phyloP scores from a whole-genome alignment of 257 asterid genomes.

The Solanum sejunctum region DNA sequence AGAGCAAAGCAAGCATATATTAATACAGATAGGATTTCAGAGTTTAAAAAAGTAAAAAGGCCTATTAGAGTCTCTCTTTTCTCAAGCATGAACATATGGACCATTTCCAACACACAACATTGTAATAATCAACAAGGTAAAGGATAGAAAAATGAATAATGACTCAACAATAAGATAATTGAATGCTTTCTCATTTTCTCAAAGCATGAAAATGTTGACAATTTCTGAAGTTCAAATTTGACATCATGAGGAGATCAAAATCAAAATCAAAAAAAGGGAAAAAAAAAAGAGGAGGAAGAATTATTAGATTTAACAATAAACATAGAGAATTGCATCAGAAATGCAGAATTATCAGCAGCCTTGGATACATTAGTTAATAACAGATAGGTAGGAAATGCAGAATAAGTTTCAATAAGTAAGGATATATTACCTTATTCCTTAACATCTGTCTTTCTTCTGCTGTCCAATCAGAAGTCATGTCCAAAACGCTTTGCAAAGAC shows the following conservation, averaged over 20 bases:
- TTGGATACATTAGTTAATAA: neutral
- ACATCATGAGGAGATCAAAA: neutral
- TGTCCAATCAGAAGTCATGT: conserved; percentile 91
- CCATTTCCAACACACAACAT: neutral
- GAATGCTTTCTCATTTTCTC: neutral
- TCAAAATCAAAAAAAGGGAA: neutral
- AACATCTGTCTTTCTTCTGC: conserved; percentile 71
- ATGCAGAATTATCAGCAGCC: neutral
- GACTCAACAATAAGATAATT: neutral
- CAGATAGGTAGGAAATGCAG: neutral
- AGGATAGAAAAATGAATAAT: neutral
- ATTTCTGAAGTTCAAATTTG: neutral
- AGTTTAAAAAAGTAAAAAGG: neutral
- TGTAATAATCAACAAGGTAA: neutral
- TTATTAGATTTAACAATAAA: neutral
- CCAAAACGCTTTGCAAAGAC: conserved; percentile 72
- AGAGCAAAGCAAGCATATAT: neutral
- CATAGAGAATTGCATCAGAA: neutral
- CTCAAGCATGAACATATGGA: neutral
- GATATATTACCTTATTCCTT: conserved; percentile 58
- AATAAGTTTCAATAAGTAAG: neutral
- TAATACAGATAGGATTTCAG: neutral
- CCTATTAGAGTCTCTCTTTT: neutral
- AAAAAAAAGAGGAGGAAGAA: neutral
- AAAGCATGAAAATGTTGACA: neutral